Evolutionary conservation across 1,139 yeast species (phyloP).

Genomic region (Candida frijolesensis): DNA sequence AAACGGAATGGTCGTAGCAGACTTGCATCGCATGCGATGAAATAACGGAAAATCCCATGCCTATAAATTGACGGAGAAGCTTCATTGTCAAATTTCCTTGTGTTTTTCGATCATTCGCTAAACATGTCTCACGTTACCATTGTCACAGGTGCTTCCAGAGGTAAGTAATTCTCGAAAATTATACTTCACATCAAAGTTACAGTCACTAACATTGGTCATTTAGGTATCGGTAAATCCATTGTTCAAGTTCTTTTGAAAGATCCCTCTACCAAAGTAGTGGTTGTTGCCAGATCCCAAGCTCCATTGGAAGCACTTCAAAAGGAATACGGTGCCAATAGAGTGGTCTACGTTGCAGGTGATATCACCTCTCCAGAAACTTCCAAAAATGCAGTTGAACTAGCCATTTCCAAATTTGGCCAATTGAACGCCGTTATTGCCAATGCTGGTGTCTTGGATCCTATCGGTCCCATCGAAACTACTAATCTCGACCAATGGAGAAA

Average conservation of each 20-base stretch:
- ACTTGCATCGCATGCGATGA: background rate
- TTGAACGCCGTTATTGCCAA: constrained; percentile 77
- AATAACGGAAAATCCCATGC: background rate
- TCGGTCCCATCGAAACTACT: constrained; percentile 54
- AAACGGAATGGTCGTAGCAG: background rate
- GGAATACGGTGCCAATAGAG: constrained; percentile 50
- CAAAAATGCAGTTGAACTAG: constrained; percentile 44
- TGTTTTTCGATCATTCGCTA: too few species aligned
- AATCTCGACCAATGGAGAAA: constrained; percentile 59
- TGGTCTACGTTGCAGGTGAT: constrained; percentile 69
- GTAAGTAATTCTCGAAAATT: constrained; percentile 16
- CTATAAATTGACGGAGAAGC: background rate
- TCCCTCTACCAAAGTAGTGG: constrained; percentile 54
- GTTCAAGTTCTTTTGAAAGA: constrained; percentile 53
- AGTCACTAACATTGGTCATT: too few species aligned
- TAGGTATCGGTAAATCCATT: constrained; percentile 66
- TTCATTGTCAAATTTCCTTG: too few species aligned
- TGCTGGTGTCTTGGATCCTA: constrained; percentile 89
- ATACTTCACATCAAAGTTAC: too few species aligned
- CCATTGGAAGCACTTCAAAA: constrained; percentile 46
- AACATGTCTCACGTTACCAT: constrained; percentile 24
- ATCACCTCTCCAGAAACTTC: constrained; percentile 47
- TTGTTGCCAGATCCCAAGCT: constrained; percentile 67
- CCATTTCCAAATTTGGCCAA: constrained; percentile 56
- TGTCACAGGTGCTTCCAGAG: constrained; percentile 71